Evolutionary conservation across 1,284 basidiomycete species (phyloP), one percentile per base, ranked within the genome.

Genomic region (Ceraceosorus guamensis): DNA sequence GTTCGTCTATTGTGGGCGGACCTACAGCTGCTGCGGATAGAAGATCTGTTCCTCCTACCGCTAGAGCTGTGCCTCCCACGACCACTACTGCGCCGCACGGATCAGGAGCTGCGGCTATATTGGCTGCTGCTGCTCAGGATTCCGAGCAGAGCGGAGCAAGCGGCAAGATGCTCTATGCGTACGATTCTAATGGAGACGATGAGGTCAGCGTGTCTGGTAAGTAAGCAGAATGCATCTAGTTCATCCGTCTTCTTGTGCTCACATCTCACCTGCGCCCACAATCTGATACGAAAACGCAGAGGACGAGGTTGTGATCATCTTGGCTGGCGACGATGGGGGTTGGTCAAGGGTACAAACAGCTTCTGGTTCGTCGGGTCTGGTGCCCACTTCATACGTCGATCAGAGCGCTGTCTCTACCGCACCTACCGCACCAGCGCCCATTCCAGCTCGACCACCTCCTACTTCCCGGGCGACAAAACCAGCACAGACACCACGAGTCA

Each of bases 381-480:
- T 68, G 6, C 66, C 66, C 1, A 66, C 65, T 4, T 57, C 65
- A 6, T 68, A 68, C 37, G 60, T 61, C 52, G 60, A 61, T 4
- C 61, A n/a, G n/a, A n/a, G n/a, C n/a, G n/a, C n/a, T n/a, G n/a
- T 65, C 41, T 37, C 41, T 18, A 16, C 8, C 13, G 32, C 33
- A 11, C 10, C 24, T 1, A 30, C 43, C 6, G 46, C 50, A 6
- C 18, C 55, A 56, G 24, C n/a, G n/a, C n/a, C n/a, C n/a, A n/a
- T n/a, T n/a, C n/a, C n/a, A n/a, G n/a, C n/a, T n/a, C n/a, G n/a
- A n/a, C n/a, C n/a, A n/a, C n/a, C n/a, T n/a, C n/a, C n/a, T n/a
- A n/a, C n/a, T n/a, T n/a, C n/a, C n/a, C n/a, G n/a, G n/a, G n/a
- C n/a, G n/a, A n/a, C n/a, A n/a, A n/a, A n/a, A n/a, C n/a, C n/a